phyloP scores from a whole-genome alignment of 2,329 filamentous ascomycete species.

The Apiospora sp. region DNA sequence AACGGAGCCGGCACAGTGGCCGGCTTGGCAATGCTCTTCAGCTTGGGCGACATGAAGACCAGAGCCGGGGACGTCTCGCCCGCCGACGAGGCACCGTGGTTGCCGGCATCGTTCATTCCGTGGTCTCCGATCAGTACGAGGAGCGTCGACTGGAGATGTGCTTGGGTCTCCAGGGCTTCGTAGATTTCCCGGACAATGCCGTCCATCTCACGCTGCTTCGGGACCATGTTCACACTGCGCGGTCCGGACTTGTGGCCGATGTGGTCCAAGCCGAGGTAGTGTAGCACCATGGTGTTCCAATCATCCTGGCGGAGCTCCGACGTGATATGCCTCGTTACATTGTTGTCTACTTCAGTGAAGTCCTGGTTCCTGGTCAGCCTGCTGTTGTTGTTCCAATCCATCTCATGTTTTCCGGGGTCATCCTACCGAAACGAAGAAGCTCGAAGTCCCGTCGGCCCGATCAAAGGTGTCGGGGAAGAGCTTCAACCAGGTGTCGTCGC shows the following conservation, averaged over 20 bases:
- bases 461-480: conserved; percentile 90
- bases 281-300: conserved; percentile 93
- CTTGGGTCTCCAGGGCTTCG: conserved; percentile 72
- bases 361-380: conserved; percentile 65
- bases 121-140: conserved; percentile 92
- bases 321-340: conserved; percentile 90
- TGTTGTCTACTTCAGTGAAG: conserved; percentile 97
- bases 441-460: conserved; percentile 89
- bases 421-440: conserved; percentile 92
- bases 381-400: conserved; percentile 23
- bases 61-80: conserved; percentile 95
- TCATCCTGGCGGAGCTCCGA: conserved; percentile 78
- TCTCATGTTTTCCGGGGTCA: conserved; percentile 47
- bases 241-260: conserved; percentile 97
- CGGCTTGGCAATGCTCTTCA: conserved; percentile 62
- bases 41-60: conserved; percentile 87
- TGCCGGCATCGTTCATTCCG: conserved; percentile 99
- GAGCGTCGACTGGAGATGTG: conserved; percentile 79
- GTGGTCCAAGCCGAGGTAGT: conserved; percentile 95
- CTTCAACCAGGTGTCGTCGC: conserved; percentile 98
- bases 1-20: conserved; percentile 63
- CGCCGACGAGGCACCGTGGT: conserved; percentile 91
- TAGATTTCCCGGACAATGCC: conserved; percentile 79
- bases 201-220: conserved; percentile 96
- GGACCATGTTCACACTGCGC: conserved; percentile 85